phyloP scores from a whole-genome alignment of 192 early-diverging fungal species.

The Entophlyctis luteolus region DNA sequence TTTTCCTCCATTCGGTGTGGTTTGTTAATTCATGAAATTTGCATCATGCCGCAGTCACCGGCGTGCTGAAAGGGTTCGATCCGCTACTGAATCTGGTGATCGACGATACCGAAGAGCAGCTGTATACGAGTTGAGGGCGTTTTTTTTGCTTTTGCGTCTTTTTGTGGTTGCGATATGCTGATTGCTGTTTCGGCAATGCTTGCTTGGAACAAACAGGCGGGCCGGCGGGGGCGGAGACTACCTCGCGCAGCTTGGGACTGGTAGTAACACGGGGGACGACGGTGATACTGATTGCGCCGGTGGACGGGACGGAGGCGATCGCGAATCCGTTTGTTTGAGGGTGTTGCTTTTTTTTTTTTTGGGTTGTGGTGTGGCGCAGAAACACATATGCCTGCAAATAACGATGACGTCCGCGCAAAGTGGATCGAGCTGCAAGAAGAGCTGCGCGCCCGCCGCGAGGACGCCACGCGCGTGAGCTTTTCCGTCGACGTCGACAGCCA shows the following conservation, averaged over 20 bases:
- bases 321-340: slow-evolving; percentile 73
- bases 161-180: neutral
- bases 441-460: too few relatives aligned
- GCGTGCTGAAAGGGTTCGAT: slow-evolving; percentile 88
- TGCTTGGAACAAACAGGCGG: slow-evolving; percentile 8
- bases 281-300: slow-evolving; percentile 85
- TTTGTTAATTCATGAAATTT: neutral
- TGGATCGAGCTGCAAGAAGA: too few relatives aligned
- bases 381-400: neutral
- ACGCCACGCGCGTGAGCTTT: too few relatives aligned
- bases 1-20: neutral
- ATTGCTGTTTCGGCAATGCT: too few relatives aligned
- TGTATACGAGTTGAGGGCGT: slow-evolving; percentile 34
- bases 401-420: neutral
- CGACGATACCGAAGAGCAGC: slow-evolving; percentile 82
- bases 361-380: neutral
- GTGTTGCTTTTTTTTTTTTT: too few relatives aligned
- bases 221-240: slow-evolving; percentile 23
- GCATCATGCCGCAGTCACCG: slow-evolving; percentile 63
- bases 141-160: neutral
- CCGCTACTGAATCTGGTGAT: slow-evolving; percentile 90
- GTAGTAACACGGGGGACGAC: slow-evolving; percentile 85
- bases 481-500: neutral
- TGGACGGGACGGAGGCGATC: slow-evolving; percentile 86
- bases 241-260: slow-evolving; percentile 74